These are phyloP conservation scores for Talaromyces thailandensis DNA, from an alignment of 495 filamentous ascomycete genomes.

Conservation along the genomic window DNA sequence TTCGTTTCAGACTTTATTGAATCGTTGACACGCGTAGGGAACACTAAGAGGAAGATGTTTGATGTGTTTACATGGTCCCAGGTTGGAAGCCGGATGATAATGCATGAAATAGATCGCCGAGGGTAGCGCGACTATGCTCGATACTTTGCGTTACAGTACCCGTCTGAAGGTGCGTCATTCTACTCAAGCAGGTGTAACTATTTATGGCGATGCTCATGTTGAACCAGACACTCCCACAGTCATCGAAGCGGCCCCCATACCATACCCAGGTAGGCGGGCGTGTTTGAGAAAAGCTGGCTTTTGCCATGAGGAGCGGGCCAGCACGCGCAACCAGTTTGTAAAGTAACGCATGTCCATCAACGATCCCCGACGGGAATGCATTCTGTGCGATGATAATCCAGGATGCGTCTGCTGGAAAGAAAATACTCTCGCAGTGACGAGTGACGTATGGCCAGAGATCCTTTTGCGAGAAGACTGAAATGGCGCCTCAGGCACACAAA, in stretches of 20 bases:
- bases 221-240: neutral
- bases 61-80: neutral
- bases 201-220: neutral
- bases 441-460: neutral
- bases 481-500: neutral
- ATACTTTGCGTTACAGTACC: neutral
- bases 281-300: neutral
- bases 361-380: neutral
- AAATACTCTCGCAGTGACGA: neutral
- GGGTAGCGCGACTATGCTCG: neutral
- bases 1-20: neutral
- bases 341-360: neutral
- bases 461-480: neutral
- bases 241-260: neutral
- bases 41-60: neutral
- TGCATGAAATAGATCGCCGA: neutral
- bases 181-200: neutral
- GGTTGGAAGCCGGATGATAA: neutral
- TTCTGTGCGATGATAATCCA: neutral
- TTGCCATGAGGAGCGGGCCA: neutral
- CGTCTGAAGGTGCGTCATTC: neutral
- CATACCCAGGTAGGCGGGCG: neutral
- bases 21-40: neutral
- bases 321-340: neutral
- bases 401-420: neutral